Conservation (phyloP, 805 yeast species). For the Candida boleticola region DNA sequence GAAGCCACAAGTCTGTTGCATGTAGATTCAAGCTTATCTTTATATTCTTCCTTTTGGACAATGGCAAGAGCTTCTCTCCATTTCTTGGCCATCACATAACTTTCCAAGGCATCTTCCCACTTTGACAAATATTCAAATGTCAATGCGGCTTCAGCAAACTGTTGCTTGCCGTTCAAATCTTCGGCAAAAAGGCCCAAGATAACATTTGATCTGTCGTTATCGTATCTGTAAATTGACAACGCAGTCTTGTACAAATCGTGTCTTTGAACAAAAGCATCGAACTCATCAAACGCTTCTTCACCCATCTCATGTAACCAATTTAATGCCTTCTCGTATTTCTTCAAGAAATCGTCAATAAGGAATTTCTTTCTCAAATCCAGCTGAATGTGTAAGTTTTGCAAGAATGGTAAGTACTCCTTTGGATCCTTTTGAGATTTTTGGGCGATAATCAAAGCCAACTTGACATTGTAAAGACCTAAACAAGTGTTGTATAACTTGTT, state of each 20-base stretch:
- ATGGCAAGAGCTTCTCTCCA: conserved; percentile 86
- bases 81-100: conserved; percentile 64
- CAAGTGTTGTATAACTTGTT: conserved; percentile 77
- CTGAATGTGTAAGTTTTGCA: conserved; percentile 74
- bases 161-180: conserved; percentile 51
- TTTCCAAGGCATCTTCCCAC: conserved; percentile 60
- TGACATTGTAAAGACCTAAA: conserved; percentile 77
- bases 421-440: conserved; percentile 98
- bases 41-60: conserved; percentile 41
- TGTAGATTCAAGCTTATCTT: conserved; percentile 39
- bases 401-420: conserved; percentile 90
- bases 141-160: conserved; percentile 73
- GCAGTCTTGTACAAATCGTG: conserved; percentile 75
- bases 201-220: conserved; percentile 47
- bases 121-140: conserved; percentile 68
- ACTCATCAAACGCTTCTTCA: conserved; percentile 44
- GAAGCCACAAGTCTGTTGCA: conserved; percentile 61
- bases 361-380: conserved; percentile 65
- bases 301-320: conserved; percentile 56
- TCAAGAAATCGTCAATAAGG: conserved; percentile 75
- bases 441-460: conserved; percentile 78
- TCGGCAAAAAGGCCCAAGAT: conserved; percentile 65
- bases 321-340: conserved; percentile 67
- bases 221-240: conserved; percentile 57
- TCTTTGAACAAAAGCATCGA: conserved; percentile 62